Percentiles rank a stretch among this genome's conserved stretches.
phyloP scores from a whole-genome alignment of 352 stramenopile species.

The Phytopythium sindhum region DNA sequence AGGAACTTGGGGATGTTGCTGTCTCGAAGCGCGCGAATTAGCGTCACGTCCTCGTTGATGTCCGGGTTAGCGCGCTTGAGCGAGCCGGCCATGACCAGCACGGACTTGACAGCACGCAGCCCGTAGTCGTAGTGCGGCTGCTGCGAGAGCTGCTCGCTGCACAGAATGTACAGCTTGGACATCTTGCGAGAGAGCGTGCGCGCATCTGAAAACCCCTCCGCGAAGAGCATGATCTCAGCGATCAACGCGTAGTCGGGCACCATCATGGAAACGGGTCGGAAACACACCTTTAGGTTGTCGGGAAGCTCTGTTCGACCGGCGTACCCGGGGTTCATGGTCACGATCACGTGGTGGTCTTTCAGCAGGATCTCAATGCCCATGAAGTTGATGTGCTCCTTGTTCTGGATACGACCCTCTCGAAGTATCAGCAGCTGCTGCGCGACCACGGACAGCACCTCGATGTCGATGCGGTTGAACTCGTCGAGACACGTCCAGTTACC shows the following conservation, averaged over 20 bases:
- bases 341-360: conserved; percentile 96
- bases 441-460: conserved; percentile 94
- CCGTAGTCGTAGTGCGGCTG: conserved; percentile 96
- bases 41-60: conserved; percentile 85
- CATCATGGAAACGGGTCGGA: conserved; percentile 96
- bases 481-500: conserved; percentile 91
- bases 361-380: conserved; percentile 95
- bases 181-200: conserved; percentile 94
- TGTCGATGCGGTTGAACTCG: conserved; percentile 95
- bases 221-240: conserved; percentile 96
- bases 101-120: conserved; percentile 89
- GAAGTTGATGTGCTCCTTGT: conserved; percentile 92
- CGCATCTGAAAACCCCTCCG: conserved; percentile 94
- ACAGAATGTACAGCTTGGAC: conserved; percentile 93
- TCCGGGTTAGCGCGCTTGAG: conserved; percentile 81
- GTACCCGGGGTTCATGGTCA: conserved; percentile 98
- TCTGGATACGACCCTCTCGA: conserved; percentile 72
- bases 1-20: conserved; percentile 96
- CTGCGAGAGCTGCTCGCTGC: conserved; percentile 91
- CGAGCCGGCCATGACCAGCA: conserved; percentile 90
- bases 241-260: conserved; percentile 95
- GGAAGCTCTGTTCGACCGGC: conserved; percentile 94
- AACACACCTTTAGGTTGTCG: conserved; percentile 96
- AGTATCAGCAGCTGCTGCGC: conserved; percentile 87
- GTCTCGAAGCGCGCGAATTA: conserved; percentile 87